These are phyloP conservation scores for Metarhizium robertsii DNA, from an alignment of 2,329 filamentous ascomycete genomes.

Conservation along the genomic window DNA sequence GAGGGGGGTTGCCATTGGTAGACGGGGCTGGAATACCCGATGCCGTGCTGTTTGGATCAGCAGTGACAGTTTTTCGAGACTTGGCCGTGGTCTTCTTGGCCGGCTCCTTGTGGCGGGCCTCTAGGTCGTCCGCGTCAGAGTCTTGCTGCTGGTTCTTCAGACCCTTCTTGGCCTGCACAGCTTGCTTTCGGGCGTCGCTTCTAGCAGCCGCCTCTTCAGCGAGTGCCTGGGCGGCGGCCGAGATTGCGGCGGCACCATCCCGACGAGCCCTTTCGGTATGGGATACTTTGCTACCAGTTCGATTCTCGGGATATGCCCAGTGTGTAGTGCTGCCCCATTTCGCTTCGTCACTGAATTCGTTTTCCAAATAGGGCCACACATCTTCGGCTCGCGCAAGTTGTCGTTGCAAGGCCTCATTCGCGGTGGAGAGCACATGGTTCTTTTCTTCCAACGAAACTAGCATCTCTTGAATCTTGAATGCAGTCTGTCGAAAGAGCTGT, in stretches of 20 bases:
- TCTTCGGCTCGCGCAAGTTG: constrained; percentile 79
- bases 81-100: constrained; percentile 56
- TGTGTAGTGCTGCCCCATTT: constrained; percentile 85
- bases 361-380: constrained; percentile 76
- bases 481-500: constrained; percentile 68
- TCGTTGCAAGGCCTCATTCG: constrained; percentile 79
- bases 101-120: constrained; percentile 38
- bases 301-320: constrained; percentile 90
- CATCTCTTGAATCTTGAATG: constrained; percentile 72
- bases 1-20: constrained; percentile 45
- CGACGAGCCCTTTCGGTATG: constrained; percentile 66
- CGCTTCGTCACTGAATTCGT: constrained; percentile 89
- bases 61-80: constrained; percentile 52
- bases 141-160: constrained; percentile 61
- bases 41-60: constrained; percentile 44
- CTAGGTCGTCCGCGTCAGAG: constrained; percentile 69
- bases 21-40: constrained; percentile 55
- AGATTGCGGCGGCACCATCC: constrained; percentile 69
- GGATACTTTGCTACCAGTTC: constrained; percentile 51
- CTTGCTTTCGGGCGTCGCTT: constrained; percentile 78
- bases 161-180: constrained; percentile 66
- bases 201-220: constrained; percentile 77
- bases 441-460: constrained; percentile 92
- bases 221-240: constrained; percentile 65
- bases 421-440: constrained; percentile 89